Base-by-base conservation (phyloP, 352 stramenopile genomes). In the Thalassiosira delicatula region DNA sequence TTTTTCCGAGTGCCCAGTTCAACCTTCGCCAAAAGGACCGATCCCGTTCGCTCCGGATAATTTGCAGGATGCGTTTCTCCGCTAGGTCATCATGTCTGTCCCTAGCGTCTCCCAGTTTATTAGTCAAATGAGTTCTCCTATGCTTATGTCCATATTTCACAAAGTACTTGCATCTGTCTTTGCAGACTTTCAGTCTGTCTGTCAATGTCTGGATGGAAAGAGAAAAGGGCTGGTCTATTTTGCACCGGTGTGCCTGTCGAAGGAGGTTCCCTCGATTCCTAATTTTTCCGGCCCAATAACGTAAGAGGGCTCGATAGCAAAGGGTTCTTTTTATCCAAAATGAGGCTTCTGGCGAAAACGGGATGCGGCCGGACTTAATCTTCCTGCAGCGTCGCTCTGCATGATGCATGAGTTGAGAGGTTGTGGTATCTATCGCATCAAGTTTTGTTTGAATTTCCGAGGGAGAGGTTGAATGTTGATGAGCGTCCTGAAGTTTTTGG, bases 331-430 rank as follows among this genome's bases (percentile, higher is more conserved):
- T 27, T 9, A 76, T 76, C 68, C 68, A 76, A 35, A 68, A 23
- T 12, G 59, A 37, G 1, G 68, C 27, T 49, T 76, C 68, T 32
- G 53, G 33, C 30, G 51, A 60, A 42, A 76, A 69, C n/a, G 60
- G 60, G 14, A 69, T 69, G 11, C 60, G 30, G 17, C 32, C 60
- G 29, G 25, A 33, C 35, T 56, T 78, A 42, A 83, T 78, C 30
- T 53, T 66, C 2, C 68, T 23, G n/a, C 76, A 83, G 2, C 70
- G 67, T 30, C 69, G 77, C 57, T 83, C 76, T 49, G 76, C 59
- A 46, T 46, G 3, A 0, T 2, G 9, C 67, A 83, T 83, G 53
- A 61, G 59, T 17, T 74, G 17, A 19, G 29, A 35, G 8, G 0
- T 27, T 35, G 77, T 44, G 14, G 0, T 19, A 29, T 83, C 68